Conservation (phyloP, 1,284 basidiomycete species). For the Cryptococcus maquisensis region DNA sequence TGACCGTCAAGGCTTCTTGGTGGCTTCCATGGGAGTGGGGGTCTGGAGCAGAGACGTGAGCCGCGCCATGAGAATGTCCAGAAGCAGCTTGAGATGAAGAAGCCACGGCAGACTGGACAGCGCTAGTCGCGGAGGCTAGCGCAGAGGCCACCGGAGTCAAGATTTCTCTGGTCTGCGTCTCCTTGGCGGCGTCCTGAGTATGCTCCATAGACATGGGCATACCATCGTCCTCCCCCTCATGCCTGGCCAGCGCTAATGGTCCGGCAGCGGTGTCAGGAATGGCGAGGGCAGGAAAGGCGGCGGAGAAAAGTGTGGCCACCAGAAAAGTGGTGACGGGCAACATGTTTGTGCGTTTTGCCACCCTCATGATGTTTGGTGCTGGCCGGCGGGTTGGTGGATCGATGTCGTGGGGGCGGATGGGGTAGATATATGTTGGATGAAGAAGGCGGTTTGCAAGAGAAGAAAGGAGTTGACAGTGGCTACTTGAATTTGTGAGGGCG, state of each 20-base stretch:
- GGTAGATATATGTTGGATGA: no score
- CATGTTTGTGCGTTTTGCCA: neutral
- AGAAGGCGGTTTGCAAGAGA: no score
- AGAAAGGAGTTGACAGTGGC: no score
- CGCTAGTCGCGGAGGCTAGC: neutral
- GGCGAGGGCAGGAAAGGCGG: constrained; percentile 9
- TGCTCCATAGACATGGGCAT: constrained; percentile 7
- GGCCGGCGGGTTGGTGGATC: neutral
- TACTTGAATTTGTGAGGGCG: no score
- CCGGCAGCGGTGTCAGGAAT: neutral
- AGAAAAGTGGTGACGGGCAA: constrained; percentile 23
- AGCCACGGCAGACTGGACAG: neutral
- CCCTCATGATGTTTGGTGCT: neutral
- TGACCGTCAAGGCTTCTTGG: constrained; percentile 20
- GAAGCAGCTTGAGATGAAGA: neutral
- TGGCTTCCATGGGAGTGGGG: constrained; percentile 29
- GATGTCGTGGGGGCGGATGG: no score
- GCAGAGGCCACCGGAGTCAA: neutral
- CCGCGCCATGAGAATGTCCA: neutral
- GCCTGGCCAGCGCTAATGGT: neutral
- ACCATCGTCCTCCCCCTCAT: constrained; percentile 10
- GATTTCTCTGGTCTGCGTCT: neutral
- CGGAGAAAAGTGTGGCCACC: constrained; percentile 12
- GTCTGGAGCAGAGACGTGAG: constrained; percentile 2
- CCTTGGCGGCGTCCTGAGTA: neutral